Evolutionary conservation across 2,329 filamentous ascomycete genomes (phyloP).

Genomic region (Colletotrichum cereale): DNA sequence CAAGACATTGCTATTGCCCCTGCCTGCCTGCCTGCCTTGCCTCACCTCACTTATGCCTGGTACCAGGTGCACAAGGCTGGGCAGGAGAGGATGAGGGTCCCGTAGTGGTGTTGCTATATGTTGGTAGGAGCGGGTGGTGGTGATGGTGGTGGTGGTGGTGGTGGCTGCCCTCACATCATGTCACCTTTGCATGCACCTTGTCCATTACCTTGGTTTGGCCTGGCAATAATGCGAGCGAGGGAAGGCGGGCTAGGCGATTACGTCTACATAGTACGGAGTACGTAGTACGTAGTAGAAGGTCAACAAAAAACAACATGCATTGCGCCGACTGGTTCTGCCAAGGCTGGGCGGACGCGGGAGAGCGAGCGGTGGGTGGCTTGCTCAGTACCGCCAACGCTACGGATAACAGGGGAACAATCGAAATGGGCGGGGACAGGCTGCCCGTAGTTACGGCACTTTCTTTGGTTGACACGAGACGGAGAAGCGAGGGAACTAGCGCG

Average conservation of each 20-base stretch:
- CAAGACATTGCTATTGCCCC: not conserved
- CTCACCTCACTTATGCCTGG: not conserved
- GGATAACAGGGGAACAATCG: too few relatives aligned
- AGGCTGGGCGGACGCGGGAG: too few relatives aligned
- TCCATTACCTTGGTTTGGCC: not conserved
- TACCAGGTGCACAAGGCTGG: not conserved
- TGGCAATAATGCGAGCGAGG: too few relatives aligned
- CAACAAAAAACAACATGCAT: not conserved
- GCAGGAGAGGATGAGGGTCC: not conserved
- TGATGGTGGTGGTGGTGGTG: not conserved
- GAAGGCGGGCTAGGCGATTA: too few relatives aligned
- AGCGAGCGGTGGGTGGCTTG: not conserved
- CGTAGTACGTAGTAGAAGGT: too few relatives aligned
- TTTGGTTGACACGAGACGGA: not conserved
- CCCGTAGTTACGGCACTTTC: too few relatives aligned
- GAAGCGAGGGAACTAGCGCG: not conserved
- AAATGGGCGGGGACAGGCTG: too few relatives aligned
- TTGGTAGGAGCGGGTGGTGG: not conserved
- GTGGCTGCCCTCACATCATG: not conserved
- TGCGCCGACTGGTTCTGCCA: too few relatives aligned
- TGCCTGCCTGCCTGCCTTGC: constrained; percentile 8
- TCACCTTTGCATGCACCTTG: not conserved
- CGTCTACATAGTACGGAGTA: too few relatives aligned
- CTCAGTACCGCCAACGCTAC: not conserved
- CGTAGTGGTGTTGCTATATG: not conserved